Evolutionary conservation across 352 stramenopile species (phyloP).

Genomic region (Phytopythium cucurbitacearum): DNA sequence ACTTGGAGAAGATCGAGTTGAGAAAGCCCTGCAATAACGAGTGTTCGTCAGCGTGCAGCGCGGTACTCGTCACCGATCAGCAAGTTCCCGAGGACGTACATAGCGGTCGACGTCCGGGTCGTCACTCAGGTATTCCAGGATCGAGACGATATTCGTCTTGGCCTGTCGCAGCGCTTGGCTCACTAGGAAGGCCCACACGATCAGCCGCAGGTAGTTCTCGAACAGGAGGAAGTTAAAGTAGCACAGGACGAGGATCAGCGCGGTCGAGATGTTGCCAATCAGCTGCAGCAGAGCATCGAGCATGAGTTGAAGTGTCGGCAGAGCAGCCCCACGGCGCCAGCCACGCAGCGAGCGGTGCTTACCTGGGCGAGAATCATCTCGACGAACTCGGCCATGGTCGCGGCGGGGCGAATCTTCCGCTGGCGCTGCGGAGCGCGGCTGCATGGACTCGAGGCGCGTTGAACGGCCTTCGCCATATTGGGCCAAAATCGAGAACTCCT

Average conservation of each 20-base stretch:
- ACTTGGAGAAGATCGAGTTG: constrained; percentile 78
- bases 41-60: no score
- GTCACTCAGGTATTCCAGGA: constrained; percentile 83
- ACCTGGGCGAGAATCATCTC: constrained; percentile 85
- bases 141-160: constrained; percentile 81
- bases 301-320: neutral
- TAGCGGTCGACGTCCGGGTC: constrained; percentile 68
- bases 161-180: constrained; percentile 81
- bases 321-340: neutral
- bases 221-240: constrained; percentile 91
- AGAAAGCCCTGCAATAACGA: constrained; percentile 54
- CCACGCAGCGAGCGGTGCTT: constrained; percentile 3
- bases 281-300: constrained; percentile 28
- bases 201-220: constrained; percentile 85
- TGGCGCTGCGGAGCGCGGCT: neutral
- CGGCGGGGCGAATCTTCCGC: neutral
- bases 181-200: constrained; percentile 86
- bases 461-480: neutral
- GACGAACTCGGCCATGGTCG: constrained; percentile 71
- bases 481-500: no score
- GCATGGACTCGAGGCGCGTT: neutral
- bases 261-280: constrained; percentile 85
- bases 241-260: constrained; percentile 79
- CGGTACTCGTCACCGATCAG: no score
- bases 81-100: constrained; percentile 20